These are phyloP conservation scores for Phylloporus sp. DNA, from an alignment of 1,284 basidiomycete genomes.

Conservation along the genomic window DNA sequence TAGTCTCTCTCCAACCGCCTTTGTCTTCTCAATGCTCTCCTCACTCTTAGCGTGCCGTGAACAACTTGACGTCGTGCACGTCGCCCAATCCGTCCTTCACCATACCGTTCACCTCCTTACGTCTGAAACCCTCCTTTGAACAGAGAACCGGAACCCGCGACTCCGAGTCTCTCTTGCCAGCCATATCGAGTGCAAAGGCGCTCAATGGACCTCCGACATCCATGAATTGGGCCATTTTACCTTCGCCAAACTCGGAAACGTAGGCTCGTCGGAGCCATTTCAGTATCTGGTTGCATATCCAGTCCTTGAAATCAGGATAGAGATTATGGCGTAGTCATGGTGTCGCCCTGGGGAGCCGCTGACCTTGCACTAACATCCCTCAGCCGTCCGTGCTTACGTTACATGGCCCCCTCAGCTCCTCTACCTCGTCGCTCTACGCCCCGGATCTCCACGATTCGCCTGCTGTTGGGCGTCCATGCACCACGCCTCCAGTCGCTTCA, in stretches of 20 bases:
- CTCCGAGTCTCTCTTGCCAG: too few species aligned
- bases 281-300: slow-evolving; percentile 45
- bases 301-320: slow-evolving; percentile 47
- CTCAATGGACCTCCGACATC: slow-evolving; percentile 31
- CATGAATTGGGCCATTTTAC: slow-evolving; percentile 34
- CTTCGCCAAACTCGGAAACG: slow-evolving; percentile 31
- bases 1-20: too few species aligned
- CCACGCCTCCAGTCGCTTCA: slow-evolving; percentile 47
- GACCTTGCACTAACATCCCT: slow-evolving; percentile 31
- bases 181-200: too few species aligned
- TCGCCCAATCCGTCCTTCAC: too few species aligned
- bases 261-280: slow-evolving; percentile 45
- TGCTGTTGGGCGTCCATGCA: slow-evolving; percentile 32
- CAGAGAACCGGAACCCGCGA: too few species aligned
- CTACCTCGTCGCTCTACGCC: slow-evolving; percentile 41
- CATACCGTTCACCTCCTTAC: too few species aligned
- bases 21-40: too few species aligned
- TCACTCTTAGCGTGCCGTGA: too few species aligned
- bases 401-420: slow-evolving; percentile 45
- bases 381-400: slow-evolving; percentile 36
- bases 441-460: slow-evolving; percentile 46
- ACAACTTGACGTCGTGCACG: too few species aligned
- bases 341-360: slow-evolving; percentile 13
- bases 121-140: too few species aligned
- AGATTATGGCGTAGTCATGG: slow-evolving; percentile 42